Conservation (phyloP, 768 basidiomycete genomes). For the Termitomyces sp. region DNA sequence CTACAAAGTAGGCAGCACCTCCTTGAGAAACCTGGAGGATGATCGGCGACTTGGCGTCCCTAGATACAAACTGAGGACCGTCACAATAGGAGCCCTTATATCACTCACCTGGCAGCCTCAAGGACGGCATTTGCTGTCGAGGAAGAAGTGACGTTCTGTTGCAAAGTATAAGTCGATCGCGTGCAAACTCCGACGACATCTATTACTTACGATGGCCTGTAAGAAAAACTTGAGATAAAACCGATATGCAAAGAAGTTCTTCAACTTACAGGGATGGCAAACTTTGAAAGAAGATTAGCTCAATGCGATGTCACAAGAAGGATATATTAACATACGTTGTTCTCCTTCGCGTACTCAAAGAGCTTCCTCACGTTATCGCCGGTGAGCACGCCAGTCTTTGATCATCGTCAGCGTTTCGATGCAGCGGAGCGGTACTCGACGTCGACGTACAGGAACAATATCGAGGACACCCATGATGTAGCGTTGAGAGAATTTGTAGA, state of each 20-base stretch:
- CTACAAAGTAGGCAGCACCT: slow-evolving; percentile 92
- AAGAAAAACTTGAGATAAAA: slow-evolving; percentile 6
- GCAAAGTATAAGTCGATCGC: slow-evolving; percentile 3
- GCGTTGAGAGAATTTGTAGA: not conserved
- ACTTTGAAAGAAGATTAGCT: slow-evolving; percentile 34
- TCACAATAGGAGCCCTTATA: slow-evolving; percentile 1
- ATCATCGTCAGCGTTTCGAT: slow-evolving; percentile 7
- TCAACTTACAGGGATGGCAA: slow-evolving; percentile 76
- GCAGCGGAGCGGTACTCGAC: not conserved
- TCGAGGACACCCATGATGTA: slow-evolving; percentile 73
- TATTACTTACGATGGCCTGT: slow-evolving; percentile 73
- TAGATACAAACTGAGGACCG: slow-evolving; percentile 22
- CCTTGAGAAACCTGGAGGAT: slow-evolving; percentile 98
- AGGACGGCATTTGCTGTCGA: slow-evolving; percentile 92
- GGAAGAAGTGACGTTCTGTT: slow-evolving; percentile 93
- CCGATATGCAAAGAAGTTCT: no score
- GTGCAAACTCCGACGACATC: slow-evolving; percentile 3
- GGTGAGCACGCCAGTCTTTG: slow-evolving; percentile 88
- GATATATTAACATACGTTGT: slow-evolving; percentile 56
- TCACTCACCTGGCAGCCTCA: slow-evolving; percentile 81
- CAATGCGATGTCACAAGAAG: not conserved
- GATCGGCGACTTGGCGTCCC: slow-evolving; percentile 95
- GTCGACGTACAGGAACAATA: slow-evolving; percentile 66
- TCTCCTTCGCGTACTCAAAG: slow-evolving; percentile 87
- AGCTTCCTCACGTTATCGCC: slow-evolving; percentile 94